These are phyloP conservation scores for Elsinoe necatrix DNA, from an alignment of 2,329 filamentous ascomycete species.

Conservation along the genomic window DNA sequence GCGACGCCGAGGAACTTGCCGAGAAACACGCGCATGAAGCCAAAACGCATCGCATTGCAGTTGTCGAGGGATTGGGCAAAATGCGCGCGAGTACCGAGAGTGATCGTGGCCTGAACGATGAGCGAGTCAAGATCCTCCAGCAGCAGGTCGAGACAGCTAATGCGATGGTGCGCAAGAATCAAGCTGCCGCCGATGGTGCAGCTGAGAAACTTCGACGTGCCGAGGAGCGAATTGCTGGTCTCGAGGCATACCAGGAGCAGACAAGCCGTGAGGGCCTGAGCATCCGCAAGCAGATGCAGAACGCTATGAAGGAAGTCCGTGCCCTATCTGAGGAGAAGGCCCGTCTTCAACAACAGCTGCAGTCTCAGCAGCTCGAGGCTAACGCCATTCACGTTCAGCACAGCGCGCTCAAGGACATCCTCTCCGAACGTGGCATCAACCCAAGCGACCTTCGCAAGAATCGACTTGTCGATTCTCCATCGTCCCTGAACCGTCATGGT, in stretches of 20 bases:
- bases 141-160: conserved; percentile 72
- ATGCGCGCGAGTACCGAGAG: conserved; percentile 50
- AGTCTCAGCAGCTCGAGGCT: conserved; percentile 83
- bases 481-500: conserved; percentile 51
- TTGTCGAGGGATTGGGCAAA: conserved; percentile 74
- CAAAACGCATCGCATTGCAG: conserved; percentile 70
- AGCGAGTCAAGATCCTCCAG: conserved; percentile 66
- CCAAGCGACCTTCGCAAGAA: conserved; percentile 63
- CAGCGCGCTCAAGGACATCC: conserved; percentile 83
- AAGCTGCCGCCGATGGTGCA: conserved; percentile 75
- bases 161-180: conserved; percentile 74
- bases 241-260: conserved; percentile 96
- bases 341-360: conserved; percentile 72
- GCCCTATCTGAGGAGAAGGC: conserved; percentile 70
- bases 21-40: conserved; percentile 85
- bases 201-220: conserved; percentile 84
- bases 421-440: conserved; percentile 81
- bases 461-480: conserved; percentile 63
- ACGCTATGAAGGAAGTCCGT: conserved; percentile 73
- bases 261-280: conserved; percentile 85
- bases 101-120: conserved; percentile 46
- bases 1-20: conserved; percentile 78
- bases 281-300: conserved; percentile 82
- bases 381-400: conserved; percentile 90
- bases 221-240: conserved; percentile 90